These are phyloP conservation scores for Neopestalotiopsis sp. DNA, from an alignment of 2,329 filamentous ascomycete species.

Conservation along the genomic window DNA sequence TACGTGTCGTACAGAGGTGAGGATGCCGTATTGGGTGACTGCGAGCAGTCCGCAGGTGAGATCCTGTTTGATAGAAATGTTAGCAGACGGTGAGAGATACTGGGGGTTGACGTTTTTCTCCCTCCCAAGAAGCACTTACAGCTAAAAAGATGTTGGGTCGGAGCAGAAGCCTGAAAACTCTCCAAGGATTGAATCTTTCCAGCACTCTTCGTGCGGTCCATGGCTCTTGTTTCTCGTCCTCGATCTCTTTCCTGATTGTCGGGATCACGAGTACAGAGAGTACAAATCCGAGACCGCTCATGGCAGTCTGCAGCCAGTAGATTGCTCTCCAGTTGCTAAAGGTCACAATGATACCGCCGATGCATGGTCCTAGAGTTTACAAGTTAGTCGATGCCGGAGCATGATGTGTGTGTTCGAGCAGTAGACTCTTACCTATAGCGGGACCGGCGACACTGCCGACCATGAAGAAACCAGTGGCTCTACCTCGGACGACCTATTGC, in stretches of 20 bases:
- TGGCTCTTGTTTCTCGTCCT: slow-evolving; percentile 9
- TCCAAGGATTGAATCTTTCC: slow-evolving; percentile 29
- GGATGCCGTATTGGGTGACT: slow-evolving; percentile 52
- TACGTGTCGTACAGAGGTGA: slow-evolving; percentile 74
- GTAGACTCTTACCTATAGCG: slow-evolving; percentile 40
- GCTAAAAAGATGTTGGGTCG: slow-evolving; percentile 33
- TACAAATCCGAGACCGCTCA: slow-evolving; percentile 34
- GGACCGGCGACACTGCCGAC: slow-evolving; percentile 47
- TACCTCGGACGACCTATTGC: neutral
- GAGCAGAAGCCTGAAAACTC: slow-evolving; percentile 28
- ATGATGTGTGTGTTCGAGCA: too few species aligned
- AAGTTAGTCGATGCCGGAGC: neutral
- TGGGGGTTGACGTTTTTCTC: neutral
- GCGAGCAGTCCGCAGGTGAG: slow-evolving; percentile 27
- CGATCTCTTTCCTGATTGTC: slow-evolving; percentile 5
- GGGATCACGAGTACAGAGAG: slow-evolving; percentile 35
- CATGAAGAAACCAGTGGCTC: slow-evolving; percentile 49
- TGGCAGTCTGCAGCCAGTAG: slow-evolving; percentile 39
- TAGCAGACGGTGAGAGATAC: neutral
- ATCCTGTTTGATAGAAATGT: slow-evolving; percentile 17
- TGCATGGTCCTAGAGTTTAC: slow-evolving; percentile 31
- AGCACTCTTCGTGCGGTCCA: slow-evolving; percentile 10
- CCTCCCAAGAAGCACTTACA: slow-evolving; percentile 17
- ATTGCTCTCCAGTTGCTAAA: slow-evolving; percentile 37
- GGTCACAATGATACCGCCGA: slow-evolving; percentile 38